Evolutionary conservation across 2,329 filamentous ascomycete species (phyloP).

Genomic region (Aspergillus sergii): DNA sequence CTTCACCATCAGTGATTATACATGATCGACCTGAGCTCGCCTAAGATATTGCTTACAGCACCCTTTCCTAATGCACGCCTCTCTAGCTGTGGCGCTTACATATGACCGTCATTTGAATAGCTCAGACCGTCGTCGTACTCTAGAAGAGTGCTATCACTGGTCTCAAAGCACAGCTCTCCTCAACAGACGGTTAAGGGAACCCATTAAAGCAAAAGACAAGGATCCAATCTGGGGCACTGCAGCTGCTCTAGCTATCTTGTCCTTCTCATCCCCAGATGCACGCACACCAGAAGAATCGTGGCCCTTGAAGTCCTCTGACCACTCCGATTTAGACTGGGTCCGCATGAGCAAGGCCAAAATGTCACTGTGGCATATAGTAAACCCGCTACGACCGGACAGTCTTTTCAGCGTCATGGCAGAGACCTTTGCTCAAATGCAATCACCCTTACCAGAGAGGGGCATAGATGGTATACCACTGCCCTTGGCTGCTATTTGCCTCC

Average conservation of each 20-base stretch:
- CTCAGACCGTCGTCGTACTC: slow-evolving; percentile 25
- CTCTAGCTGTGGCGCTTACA: slow-evolving; percentile 45
- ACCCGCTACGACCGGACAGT: slow-evolving; percentile 53
- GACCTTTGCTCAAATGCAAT: slow-evolving; percentile 41
- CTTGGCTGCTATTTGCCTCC: slow-evolving; percentile 27
- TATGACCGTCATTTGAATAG: slow-evolving; percentile 37
- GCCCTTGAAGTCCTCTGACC: slow-evolving; percentile 53
- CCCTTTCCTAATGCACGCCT: slow-evolving; percentile 52
- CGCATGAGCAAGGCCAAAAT: slow-evolving; percentile 60
- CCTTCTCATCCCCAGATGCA: slow-evolving; percentile 46
- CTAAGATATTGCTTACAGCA: slow-evolving; percentile 33
- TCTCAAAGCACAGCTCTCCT: slow-evolving; percentile 47
- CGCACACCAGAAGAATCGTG: slow-evolving; percentile 52
- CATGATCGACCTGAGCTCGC: not conserved
- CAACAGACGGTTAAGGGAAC: slow-evolving; percentile 38
- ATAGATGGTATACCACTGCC: slow-evolving; percentile 23
- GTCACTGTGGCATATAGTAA: slow-evolving; percentile 54
- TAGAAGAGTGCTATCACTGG: slow-evolving; percentile 50
- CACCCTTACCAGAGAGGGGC: slow-evolving; percentile 32
- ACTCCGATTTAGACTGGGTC: slow-evolving; percentile 60
- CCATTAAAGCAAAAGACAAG: slow-evolving; percentile 39
- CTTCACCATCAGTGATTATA: not conserved
- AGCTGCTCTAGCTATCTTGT: slow-evolving; percentile 44
- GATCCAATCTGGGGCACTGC: slow-evolving; percentile 54
- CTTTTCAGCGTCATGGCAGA: slow-evolving; percentile 43